Evolutionary conservation across 208 protist species (phyloP).

Genomic region (Leishmania braziliensis): DNA sequence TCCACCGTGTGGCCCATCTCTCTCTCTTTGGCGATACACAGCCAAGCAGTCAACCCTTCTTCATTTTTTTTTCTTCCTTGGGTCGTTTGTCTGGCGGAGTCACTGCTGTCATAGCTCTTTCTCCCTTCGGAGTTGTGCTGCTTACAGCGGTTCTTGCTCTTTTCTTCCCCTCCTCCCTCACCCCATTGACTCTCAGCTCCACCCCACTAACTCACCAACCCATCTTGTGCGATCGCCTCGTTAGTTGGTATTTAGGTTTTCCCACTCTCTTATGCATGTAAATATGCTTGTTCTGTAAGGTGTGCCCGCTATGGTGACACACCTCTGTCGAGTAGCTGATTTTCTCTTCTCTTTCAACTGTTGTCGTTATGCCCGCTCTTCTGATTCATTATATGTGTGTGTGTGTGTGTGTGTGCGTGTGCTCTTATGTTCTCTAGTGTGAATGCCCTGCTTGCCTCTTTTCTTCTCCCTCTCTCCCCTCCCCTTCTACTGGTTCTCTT

Average conservation of each 20-base stretch:
- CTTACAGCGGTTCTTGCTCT: no score
- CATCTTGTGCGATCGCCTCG: background rate
- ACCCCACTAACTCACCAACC: background rate
- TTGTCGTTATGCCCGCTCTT: background rate
- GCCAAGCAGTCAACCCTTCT: background rate
- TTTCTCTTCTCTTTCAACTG: background rate
- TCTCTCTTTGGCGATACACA: background rate
- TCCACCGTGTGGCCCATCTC: background rate
- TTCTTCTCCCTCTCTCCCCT: background rate
- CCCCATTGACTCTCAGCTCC: background rate
- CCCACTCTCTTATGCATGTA: background rate
- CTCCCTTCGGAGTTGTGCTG: background rate
- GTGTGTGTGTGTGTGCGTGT: background rate
- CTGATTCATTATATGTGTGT: background rate
- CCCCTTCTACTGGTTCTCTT: background rate
- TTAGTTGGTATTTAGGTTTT: background rate
- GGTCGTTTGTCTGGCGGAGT: background rate
- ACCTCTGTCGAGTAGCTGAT: background rate
- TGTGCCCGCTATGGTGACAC: background rate
- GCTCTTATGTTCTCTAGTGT: background rate
- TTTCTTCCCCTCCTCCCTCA: background rate
- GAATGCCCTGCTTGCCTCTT: background rate
- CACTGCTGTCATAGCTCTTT: background rate
- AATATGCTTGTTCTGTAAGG: background rate
- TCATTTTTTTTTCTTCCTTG: background rate